Conservation (phyloP, 2,329 filamentous ascomycete genomes). For the Botrytis cinerea region DNA sequence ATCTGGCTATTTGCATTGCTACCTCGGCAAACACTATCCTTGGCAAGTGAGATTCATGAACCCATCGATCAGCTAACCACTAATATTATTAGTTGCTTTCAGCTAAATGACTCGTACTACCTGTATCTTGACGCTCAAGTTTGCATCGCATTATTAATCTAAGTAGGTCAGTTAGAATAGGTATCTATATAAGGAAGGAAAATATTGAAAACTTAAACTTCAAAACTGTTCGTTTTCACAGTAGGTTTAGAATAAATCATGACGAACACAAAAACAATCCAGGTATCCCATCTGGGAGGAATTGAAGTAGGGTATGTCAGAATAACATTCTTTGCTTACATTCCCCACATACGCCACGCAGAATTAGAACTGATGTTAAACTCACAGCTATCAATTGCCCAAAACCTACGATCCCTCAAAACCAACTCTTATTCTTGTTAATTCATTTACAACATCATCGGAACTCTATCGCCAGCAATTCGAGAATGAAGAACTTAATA, state of each 20-base stretch:
- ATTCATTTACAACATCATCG: constrained; percentile 53
- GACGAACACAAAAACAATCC: constrained; percentile 44
- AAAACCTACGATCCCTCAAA: constrained; percentile 51
- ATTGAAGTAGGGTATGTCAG: constrained; percentile 49
- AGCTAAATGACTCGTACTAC: background rate
- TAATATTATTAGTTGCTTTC: background rate
- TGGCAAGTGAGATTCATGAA: background rate
- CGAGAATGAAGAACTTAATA: constrained; percentile 44
- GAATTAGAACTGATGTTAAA: background rate
- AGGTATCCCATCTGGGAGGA: constrained; percentile 51
- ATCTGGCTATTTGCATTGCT: background rate
- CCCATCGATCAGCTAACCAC: background rate
- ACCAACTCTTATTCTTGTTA: constrained; percentile 54
- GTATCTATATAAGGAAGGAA: background rate
- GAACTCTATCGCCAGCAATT: constrained; percentile 51
- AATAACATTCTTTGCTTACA: background rate
- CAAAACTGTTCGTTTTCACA: background rate
- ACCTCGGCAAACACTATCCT: background rate
- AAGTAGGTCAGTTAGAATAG: background rate
- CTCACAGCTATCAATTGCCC: constrained; percentile 28
- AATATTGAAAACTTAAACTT: background rate
- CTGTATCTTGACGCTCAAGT: background rate
- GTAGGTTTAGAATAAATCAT: constrained; percentile 13
- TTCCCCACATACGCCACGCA: too few species aligned
- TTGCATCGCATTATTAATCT: background rate